A percentile compares a stretch with the other conserved stretches of the same genome.
Evolutionary conservation across 768 basidiomycete species (phyloP).

Genomic region (Collybia mongolica): DNA sequence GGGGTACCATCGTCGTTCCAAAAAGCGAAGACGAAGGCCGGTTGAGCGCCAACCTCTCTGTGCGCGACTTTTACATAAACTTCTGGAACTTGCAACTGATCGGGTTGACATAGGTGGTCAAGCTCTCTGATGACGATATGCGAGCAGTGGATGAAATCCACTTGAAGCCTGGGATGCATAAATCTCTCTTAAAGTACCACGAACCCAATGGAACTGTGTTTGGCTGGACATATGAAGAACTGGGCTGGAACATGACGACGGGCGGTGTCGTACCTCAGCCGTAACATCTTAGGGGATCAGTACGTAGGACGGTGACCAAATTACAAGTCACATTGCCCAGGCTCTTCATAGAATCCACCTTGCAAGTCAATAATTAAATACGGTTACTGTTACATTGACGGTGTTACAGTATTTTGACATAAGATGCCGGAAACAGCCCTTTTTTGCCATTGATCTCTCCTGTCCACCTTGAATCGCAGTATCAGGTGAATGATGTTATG

Average conservation of each 20-base stretch:
- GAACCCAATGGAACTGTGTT: slow-evolving; percentile 26
- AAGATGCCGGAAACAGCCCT: slow-evolving; percentile 68
- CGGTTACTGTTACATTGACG: no score
- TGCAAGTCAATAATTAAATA: no score
- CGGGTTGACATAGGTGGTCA: slow-evolving; percentile 25
- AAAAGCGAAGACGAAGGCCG: slow-evolving; percentile 51
- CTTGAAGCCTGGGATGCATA: slow-evolving; percentile 36
- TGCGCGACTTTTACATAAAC: slow-evolving; percentile 8
- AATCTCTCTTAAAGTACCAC: slow-evolving; percentile 24
- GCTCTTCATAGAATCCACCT: no score
- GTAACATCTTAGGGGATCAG: no score
- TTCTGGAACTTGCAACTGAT: slow-evolving; percentile 6
- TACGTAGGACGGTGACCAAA: no score
- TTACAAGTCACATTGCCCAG: no score
- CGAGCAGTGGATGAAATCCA: slow-evolving; percentile 39
- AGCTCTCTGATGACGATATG: slow-evolving; percentile 34
- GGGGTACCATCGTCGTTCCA: slow-evolving; percentile 59
- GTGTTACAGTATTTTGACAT: slow-evolving; percentile 40
- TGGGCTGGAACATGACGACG: slow-evolving; percentile 38
- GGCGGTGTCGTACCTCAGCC: slow-evolving; percentile 25
- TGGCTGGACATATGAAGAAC: slow-evolving; percentile 43
- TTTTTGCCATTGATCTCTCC: slow-evolving; percentile 57
- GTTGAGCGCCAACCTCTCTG: slow-evolving; percentile 45
- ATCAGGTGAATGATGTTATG: no score
- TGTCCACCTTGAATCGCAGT: slow-evolving; percentile 71